Conservation (phyloP, 129 eudicot species). For the Mikania micrantha region DNA sequence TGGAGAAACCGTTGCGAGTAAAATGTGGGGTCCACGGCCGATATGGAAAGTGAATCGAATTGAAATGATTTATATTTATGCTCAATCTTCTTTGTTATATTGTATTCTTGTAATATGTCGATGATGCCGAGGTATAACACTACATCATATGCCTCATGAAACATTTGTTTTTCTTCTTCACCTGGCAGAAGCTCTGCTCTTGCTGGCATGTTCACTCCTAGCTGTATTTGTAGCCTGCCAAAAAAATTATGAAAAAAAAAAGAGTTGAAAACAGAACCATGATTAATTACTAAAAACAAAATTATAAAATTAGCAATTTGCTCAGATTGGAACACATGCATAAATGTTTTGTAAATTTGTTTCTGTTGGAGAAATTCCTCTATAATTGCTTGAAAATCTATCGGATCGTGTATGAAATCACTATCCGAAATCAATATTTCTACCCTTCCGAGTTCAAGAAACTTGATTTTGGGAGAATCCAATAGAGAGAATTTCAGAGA, state of each 20-base stretch:
- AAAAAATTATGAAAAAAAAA: background rate
- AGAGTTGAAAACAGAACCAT: background rate
- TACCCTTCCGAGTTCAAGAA: too few relatives aligned
- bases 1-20: slow-evolving; percentile 71
- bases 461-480: too few relatives aligned
- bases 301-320: background rate
- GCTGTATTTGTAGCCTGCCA: slow-evolving; percentile 83
- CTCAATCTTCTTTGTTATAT: slow-evolving; percentile 74
- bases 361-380: background rate
- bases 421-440: too few relatives aligned
- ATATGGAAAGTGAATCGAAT: slow-evolving; percentile 73
- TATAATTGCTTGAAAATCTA: too few relatives aligned
- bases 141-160: slow-evolving; percentile 80
- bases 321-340: background rate
- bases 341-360: background rate
- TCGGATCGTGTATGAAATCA: too few relatives aligned
- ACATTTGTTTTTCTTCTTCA: slow-evolving; percentile 39
- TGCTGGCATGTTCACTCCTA: slow-evolving; percentile 97
- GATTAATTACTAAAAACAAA: background rate
- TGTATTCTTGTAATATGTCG: slow-evolving; percentile 91
- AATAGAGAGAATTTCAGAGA: too few relatives aligned
- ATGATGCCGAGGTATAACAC: slow-evolving; percentile 87
- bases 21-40: slow-evolving; percentile 78
- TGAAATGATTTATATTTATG: slow-evolving; percentile 86
- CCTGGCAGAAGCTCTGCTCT: slow-evolving; percentile 82